Evolutionary conservation across 306 rosid species (phyloP), one percentile per base, ranked within the genome.

Genomic region (Quercus glauca): DNA sequence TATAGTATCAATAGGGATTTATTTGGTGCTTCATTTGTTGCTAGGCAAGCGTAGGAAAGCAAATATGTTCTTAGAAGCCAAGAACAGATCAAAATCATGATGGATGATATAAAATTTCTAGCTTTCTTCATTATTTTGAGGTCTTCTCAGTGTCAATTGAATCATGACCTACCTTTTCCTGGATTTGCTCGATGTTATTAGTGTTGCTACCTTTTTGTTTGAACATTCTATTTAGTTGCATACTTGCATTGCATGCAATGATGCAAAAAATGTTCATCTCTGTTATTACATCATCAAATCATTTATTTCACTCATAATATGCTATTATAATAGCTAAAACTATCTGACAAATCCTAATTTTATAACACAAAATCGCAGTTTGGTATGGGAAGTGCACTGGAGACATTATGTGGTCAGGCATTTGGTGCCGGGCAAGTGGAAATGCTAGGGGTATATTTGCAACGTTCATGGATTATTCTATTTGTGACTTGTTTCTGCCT

Each of bases 381-480:
- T 68, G 99, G 98, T 1, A 93, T 96, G 98, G 99, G 91, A 78
- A 96, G 99, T 83, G 99, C 99, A 71, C 80, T 96, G 4, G 99
- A 96, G 89, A 93, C 99, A 7, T 71, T 96, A 75, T 93, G 99
- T 83, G 99, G 99, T 29, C 99, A 96, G 75, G 98, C 99, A 60
- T 96, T 81, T 83, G 99, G 99, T 1, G 98, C 98, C 0, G 97
- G 99, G 49, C 97, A 96, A 86, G 91, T 93, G 60, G 97, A 87
- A 13, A 96, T 96, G 99, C 93, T 93, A 3, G 99, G 98, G 1
- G 83, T 93, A 8, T 96, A 96, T 82, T 84, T 93, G 98, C 99
- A 96, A 77, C 88, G 99, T 1, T 93, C 98, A 7, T 93, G 97
- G 91, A 73, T 96, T 82, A 93, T 96, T 72, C 79, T 93, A 15